A percentile compares a stretch with the other conserved stretches of the same genome.
Conservation (phyloP, 2,329 filamentous ascomycete species). For the Cladosporium sp. region DNA sequence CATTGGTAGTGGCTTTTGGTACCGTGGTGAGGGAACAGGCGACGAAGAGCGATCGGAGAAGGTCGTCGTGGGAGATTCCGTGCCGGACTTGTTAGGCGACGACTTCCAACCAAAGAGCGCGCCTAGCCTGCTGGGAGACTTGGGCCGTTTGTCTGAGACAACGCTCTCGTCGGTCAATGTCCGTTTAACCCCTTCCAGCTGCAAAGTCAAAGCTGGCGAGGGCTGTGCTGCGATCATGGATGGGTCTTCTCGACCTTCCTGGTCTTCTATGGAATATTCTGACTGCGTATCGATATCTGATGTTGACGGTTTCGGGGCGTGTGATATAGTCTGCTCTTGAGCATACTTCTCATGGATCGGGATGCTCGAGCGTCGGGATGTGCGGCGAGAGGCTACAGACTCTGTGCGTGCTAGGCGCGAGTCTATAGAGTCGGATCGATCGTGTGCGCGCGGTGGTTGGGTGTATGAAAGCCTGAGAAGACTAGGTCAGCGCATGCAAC, state of each 20-base stretch:
- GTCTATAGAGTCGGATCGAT: slow-evolving; percentile 31
- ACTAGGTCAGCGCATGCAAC: slow-evolving; percentile 2
- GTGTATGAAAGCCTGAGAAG: slow-evolving; percentile 10
- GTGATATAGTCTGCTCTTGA: slow-evolving; percentile 27
- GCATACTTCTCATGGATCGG: slow-evolving; percentile 32
- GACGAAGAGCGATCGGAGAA: slow-evolving; percentile 63
- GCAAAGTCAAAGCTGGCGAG: slow-evolving; percentile 36
- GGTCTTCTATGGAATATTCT: slow-evolving; percentile 17
- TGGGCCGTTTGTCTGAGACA: slow-evolving; percentile 35
- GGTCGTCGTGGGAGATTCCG: slow-evolving; percentile 58
- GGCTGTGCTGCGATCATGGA: slow-evolving; percentile 29
- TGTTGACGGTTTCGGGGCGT: slow-evolving; percentile 29
- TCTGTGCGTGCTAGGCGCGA: slow-evolving; percentile 28
- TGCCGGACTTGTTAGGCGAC: slow-evolving; percentile 52
- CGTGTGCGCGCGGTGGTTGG: slow-evolving; percentile 22
- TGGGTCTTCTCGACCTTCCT: slow-evolving; percentile 10
- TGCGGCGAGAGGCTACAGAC: slow-evolving; percentile 27
- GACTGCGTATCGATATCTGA: slow-evolving; percentile 29
- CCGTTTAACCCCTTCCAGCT: slow-evolving; percentile 37
- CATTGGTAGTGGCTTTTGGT: slow-evolving; percentile 30
- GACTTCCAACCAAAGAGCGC: slow-evolving; percentile 69
- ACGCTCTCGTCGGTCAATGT: slow-evolving; percentile 37
- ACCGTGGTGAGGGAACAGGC: slow-evolving; percentile 55
- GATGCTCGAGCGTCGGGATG: slow-evolving; percentile 29
- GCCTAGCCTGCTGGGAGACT: slow-evolving; percentile 55